Base-by-base conservation (phyloP, 495 filamentous ascomycete species). In the Penicillium canariense region DNA sequence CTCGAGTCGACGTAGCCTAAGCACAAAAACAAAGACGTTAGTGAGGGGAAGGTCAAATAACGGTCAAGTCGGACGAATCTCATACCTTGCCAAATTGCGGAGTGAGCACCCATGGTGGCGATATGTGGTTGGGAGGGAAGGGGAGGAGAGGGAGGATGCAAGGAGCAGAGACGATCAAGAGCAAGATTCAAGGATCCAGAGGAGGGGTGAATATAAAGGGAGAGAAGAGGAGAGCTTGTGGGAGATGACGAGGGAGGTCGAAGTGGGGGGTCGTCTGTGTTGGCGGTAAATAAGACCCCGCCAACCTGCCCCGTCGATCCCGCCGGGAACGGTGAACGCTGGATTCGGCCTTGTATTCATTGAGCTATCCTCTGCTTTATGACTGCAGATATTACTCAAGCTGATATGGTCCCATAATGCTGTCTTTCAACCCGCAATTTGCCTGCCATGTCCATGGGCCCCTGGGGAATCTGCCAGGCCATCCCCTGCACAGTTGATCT, bases 1-100 rank as follows among this genome's bases (percentile, higher is more conserved):
- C 83, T 87, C 55, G 78, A 73, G 74, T 87, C 84, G 63, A 87
- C 76, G 68, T 87, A 88, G 68, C 77, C 85, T 88, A 65, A 47
- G 31, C 17, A 30, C 4, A 47, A 44, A 38, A 58, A 38, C n/a
- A n/a, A 35, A 48, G 27, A 39, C 14, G 44, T 68, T 56, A 70
- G 68, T 56, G 32, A 50, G 52, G 28, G 50, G 48, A 42, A 45
- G 23, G 42, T 45, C 52, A 43, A 55, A 39, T 52, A 48, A 43
- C 20, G 49, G 26, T 51, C 50, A 26, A 23, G 40, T 31, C 40
- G 28, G 50, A 39, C 77, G 25, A 14, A 15, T 23, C 17, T 3
- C 28, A 58, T 69, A 86, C 83, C 78, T 77, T 86, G 81, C 81
- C 82, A 85, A 64, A 73, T 59, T 63, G 68, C 71, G 46, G 68